Base-by-base conservation (phyloP, 176 grass and related monocot species). In the Raddia guianensis region DNA sequence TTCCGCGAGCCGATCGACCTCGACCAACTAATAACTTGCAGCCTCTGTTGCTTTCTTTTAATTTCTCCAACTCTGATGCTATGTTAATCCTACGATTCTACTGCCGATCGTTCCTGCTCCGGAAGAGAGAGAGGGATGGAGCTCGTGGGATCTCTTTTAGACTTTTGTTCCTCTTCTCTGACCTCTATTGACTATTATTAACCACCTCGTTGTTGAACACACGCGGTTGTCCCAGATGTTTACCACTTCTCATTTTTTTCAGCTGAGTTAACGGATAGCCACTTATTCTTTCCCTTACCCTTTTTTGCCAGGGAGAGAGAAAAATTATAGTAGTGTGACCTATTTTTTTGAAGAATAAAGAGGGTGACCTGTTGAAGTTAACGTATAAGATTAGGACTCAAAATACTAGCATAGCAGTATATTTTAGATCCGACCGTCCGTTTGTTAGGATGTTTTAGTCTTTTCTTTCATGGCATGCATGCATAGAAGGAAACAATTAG, bases 141-240 rank as follows among this genome's bases (percentile, higher is more conserved):
- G 68, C 74, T 59, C 32, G 20, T 32, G 35, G 34, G 63, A 71
- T 56, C 75, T 83, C 34, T 54, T 79, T 81, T 89, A 84, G 69
- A 42, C 51, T 50, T 68, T 57, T 64, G 33, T 35, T 51, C 59
- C 14, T 63, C 15, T 81, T 80, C 76, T 43, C 57, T 82, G 78
- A 67, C 81, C 51, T 73, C 27, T 54, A 64, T 75, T 56, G 87
- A 70, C 85, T 91, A 84, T 84, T 84, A 85, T 80, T 84, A 81
- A 12, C 32, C 84, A 80, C 32, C 49, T 61, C 58, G 5, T 71
- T 42, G 21, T 45, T 73, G 21, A 58, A 63, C 0, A 21, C 43
- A 62, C 18, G 59, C 45, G 48, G 49, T 15, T 53, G 56, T 63
- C 27, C 27, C 46, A 27, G 62, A 53, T 80, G 72, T 37, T 53